These are phyloP conservation scores for Dioscorea dumetorum DNA, from an alignment of 106 monocot species.

Conservation along the genomic window DNA sequence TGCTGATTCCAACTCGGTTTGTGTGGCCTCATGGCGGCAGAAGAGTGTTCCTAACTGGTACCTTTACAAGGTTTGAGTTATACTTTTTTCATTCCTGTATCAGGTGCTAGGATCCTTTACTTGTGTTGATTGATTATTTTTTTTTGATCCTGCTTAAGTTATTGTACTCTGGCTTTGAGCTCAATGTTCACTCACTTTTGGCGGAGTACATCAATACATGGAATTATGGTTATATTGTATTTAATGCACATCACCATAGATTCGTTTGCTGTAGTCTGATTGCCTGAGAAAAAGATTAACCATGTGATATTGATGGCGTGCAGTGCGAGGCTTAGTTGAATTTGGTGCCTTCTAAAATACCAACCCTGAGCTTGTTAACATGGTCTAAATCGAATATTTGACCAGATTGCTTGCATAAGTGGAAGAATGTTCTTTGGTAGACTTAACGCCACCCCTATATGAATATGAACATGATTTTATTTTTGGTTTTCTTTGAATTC, in stretches of 20 bases:
- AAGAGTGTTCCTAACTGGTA: conserved; percentile 60
- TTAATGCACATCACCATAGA: not conserved
- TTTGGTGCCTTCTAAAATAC: no score
- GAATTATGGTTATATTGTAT: no score
- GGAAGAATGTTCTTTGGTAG: not conserved
- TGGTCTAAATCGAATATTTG: no score
- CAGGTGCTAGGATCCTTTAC: not conserved
- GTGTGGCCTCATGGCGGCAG: conserved; percentile 86
- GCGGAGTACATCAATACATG: not conserved
- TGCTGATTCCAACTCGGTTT: conserved; percentile 47
- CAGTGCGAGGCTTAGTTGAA: no score
- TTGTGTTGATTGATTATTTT: not conserved
- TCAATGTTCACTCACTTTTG: not conserved
- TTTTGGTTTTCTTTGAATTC: not conserved
- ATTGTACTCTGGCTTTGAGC: not conserved
- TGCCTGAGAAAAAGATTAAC: no score
- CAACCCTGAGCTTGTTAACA: no score
- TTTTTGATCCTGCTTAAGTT: not conserved
- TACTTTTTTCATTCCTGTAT: not conserved
- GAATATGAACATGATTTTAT: not conserved
- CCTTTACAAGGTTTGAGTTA: conserved; percentile 54
- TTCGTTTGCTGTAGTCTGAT: not conserved
- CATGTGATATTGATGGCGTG: no score
- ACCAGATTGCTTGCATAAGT: no score
- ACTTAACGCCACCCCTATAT: not conserved